Evolutionary conservation across 352 stramenopile species (phyloP).

Genomic region (Globisporangium splendens): DNA sequence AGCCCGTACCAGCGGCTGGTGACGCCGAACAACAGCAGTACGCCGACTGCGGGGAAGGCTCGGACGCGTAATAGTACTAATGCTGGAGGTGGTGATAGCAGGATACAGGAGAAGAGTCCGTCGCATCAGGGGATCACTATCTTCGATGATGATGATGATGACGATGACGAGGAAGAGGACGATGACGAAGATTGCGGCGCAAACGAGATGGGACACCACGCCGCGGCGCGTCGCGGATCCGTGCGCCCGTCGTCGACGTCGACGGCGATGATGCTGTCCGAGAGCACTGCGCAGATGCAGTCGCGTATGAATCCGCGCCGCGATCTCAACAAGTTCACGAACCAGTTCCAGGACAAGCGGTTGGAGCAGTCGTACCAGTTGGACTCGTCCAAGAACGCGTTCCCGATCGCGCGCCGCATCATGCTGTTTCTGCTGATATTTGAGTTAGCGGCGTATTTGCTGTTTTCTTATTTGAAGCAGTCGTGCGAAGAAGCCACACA

Average conservation of each 20-base stretch:
- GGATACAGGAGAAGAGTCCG: constrained; percentile 1
- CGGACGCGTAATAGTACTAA: neutral
- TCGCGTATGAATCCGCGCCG: constrained; percentile 48
- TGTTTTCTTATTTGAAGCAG: constrained; percentile 41
- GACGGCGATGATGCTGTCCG: constrained; percentile 9
- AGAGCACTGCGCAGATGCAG: constrained; percentile 12
- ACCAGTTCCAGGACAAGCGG: constrained; percentile 65
- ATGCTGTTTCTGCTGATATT: constrained; percentile 58
- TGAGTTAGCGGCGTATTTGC: constrained; percentile 51
- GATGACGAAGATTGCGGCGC: constrained; percentile 1
- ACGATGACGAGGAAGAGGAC: constrained; percentile 12
- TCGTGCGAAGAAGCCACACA: constrained; percentile 22
- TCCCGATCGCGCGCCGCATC: constrained; percentile 51
- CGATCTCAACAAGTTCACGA: constrained; percentile 54
- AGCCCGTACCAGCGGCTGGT: constrained; percentile 10
- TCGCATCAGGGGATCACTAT: constrained; percentile 8
- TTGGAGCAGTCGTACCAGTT: constrained; percentile 80
- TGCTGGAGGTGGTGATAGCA: neutral
- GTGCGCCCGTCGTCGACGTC: constrained; percentile 6
- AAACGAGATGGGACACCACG: neutral
- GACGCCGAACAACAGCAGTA: constrained; percentile 11
- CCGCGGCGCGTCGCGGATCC: constrained; percentile 3
- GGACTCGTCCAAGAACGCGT: constrained; percentile 68
- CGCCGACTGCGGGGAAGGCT: too few species aligned
- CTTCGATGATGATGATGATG: constrained; percentile 7